Percentiles rank a stretch among this genome's conserved stretches.
Evolutionary conservation across 768 basidiomycete species (phyloP).

Genomic region (Leccinum uliginosum): DNA sequence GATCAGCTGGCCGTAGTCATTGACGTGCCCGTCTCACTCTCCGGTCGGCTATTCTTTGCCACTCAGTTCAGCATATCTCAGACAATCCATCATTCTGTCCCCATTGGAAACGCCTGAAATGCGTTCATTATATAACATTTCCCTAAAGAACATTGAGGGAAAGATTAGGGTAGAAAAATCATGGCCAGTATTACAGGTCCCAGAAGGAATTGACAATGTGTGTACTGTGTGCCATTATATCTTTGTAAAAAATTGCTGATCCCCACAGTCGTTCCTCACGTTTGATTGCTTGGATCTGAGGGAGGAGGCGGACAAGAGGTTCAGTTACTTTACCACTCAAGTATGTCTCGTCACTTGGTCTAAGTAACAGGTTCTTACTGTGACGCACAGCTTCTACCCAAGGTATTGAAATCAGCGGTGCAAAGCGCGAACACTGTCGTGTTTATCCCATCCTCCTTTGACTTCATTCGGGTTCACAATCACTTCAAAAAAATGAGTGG

Average conservation of each 20-base stretch:
- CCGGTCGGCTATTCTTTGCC: not conserved
- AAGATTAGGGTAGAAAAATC: slow-evolving; percentile 65
- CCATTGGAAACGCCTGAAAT: slow-evolving; percentile 88
- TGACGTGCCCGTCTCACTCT: slow-evolving; percentile 64
- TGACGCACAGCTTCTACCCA: slow-evolving; percentile 64
- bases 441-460: slow-evolving; percentile 93
- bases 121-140: slow-evolving; percentile 70
- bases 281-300: slow-evolving; percentile 70
- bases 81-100: slow-evolving; percentile 86
- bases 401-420: slow-evolving; percentile 86
- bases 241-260: not conserved
- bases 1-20: slow-evolving; percentile 58
- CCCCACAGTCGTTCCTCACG: slow-evolving; percentile 57
- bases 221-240: slow-evolving; percentile 16
- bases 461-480: slow-evolving; percentile 90
- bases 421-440: slow-evolving; percentile 85
- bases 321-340: slow-evolving; percentile 83
- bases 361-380: not conserved
- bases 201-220: slow-evolving; percentile 80
- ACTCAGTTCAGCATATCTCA: slow-evolving; percentile 72
- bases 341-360: slow-evolving; percentile 32
- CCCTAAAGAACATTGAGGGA: slow-evolving; percentile 79
- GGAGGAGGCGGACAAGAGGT: slow-evolving; percentile 84
- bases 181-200: slow-evolving; percentile 75
- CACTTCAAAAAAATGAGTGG: slow-evolving; percentile 71